Evolutionary conservation across 169 alveolate species (phyloP).

Genomic region (Pseudocohnilembus persalinus): DNA sequence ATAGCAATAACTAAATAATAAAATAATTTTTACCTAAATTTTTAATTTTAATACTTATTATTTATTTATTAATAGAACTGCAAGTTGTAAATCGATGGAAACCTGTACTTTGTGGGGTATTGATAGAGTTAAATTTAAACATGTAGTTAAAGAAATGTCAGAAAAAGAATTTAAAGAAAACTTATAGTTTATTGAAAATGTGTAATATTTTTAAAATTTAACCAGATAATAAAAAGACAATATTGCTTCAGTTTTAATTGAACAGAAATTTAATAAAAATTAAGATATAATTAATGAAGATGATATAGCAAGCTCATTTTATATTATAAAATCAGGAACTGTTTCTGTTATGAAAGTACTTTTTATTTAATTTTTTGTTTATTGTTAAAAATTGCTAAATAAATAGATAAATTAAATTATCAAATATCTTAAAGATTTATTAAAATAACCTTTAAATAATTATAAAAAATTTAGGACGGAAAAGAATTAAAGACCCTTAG

Average conservation of each 20-base stretch:
- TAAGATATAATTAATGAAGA: constrained; percentile 41
- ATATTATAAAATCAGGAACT: constrained; percentile 47
- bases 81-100: constrained; percentile 36
- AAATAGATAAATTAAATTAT: too few relatives aligned
- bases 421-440: too few relatives aligned
- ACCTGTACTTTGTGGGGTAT: constrained; percentile 42
- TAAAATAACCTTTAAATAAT: too few relatives aligned
- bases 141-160: constrained; percentile 38
- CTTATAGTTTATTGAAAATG: constrained; percentile 25
- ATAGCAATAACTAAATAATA: too few relatives aligned
- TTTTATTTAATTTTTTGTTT: neutral
- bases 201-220: constrained; percentile 21
- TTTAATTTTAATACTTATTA: too few relatives aligned
- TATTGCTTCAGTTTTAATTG: constrained; percentile 32
- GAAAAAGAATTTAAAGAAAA: constrained; percentile 30
- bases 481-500: constrained; percentile 26
- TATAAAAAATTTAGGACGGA: neutral
- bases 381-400: neutral
- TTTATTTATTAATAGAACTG: neutral
- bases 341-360: constrained; percentile 18
- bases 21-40: too few relatives aligned
- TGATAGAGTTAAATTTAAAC: constrained; percentile 35
- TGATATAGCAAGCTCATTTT: constrained; percentile 41
- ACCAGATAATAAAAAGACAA: constrained; percentile 31
- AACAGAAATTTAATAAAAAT: constrained; percentile 24